Evolutionary conservation across 2,329 filamentous ascomycete species (phyloP).

Genomic region (Cyphellophora europaea): DNA sequence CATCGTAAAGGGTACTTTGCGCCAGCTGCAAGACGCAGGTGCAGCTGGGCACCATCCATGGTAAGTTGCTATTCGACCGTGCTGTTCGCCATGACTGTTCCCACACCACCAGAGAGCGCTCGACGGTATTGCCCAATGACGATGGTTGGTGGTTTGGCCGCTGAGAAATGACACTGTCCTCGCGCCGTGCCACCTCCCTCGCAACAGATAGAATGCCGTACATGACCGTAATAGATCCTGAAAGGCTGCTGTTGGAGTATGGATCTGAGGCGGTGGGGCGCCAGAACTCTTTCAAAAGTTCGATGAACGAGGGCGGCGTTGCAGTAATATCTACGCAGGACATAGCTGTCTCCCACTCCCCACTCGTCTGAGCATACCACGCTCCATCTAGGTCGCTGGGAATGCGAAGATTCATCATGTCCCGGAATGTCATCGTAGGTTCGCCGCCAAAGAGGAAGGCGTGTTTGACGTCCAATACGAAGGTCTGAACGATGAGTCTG

Average conservation of each 20-base stretch:
- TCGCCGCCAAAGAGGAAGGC: slow-evolving; percentile 4
- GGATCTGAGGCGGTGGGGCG: neutral
- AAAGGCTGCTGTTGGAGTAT: neutral
- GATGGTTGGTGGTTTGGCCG: neutral
- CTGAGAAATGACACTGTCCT: slow-evolving; percentile 2
- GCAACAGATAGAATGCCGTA: slow-evolving; percentile 7
- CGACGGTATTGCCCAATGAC: slow-evolving; percentile 1
- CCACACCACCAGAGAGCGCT: slow-evolving; percentile 3
- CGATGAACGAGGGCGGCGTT: slow-evolving; percentile 1
- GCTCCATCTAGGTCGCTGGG: slow-evolving; percentile 1
- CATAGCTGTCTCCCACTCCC: slow-evolving; percentile 5
- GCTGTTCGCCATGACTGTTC: slow-evolving; percentile 3
- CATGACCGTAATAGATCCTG: slow-evolving; percentile 4
- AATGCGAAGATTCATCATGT: slow-evolving; percentile 4
- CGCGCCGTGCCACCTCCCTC: slow-evolving; percentile 3
- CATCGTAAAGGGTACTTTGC: slow-evolving; percentile 6
- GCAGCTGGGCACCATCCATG: slow-evolving; percentile 3
- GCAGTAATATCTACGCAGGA: no score
- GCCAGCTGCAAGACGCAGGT: slow-evolving; percentile 4
- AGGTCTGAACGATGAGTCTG: slow-evolving; percentile 5
- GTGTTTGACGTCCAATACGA: slow-evolving; percentile 7
- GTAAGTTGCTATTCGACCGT: neutral
- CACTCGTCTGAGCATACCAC: slow-evolving; percentile 1
- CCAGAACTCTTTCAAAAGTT: slow-evolving; percentile 4
- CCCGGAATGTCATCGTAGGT: slow-evolving; percentile 2